Percentiles rank a stretch among this genome's conserved stretches.
Conservation (phyloP, 2,329 filamentous ascomycete genomes). For the Trichoderma simmonsii region DNA sequence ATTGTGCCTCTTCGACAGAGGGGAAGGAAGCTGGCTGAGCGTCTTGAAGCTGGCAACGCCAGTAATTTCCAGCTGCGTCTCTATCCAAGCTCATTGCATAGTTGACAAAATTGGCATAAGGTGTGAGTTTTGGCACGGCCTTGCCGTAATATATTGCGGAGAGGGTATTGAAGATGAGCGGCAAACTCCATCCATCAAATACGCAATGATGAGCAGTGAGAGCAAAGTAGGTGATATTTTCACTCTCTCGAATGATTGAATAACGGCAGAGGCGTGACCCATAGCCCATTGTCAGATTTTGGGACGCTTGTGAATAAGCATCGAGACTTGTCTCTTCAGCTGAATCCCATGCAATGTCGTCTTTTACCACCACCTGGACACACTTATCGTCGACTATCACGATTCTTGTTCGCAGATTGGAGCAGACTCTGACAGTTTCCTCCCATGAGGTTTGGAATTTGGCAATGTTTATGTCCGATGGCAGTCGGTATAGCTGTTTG, state of each 20-base stretch:
- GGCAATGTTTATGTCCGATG: constrained; percentile 19
- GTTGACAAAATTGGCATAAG: constrained; percentile 6
- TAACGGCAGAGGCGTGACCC: not conserved
- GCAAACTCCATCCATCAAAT: constrained; percentile 10
- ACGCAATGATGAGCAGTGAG: constrained; percentile 2
- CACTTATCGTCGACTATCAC: not conserved
- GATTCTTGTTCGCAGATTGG: constrained; percentile 12
- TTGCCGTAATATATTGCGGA: not conserved
- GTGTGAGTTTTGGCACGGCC: not conserved
- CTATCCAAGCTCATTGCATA: constrained; percentile 8
- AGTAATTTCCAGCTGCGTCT: constrained; percentile 9
- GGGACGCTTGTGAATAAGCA: not conserved
- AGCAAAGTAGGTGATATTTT: not conserved
- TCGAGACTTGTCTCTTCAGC: not conserved
- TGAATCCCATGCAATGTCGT: not conserved
- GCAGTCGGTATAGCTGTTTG: constrained; percentile 31
- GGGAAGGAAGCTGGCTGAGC: constrained; percentile 14
- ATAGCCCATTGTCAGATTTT: not conserved
- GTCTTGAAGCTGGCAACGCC: constrained; percentile 18
- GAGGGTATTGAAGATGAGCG: not conserved
- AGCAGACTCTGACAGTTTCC: not conserved
- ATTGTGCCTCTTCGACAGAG: not conserved
- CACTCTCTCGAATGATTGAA: not conserved
- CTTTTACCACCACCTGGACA: not conserved
- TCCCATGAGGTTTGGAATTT: constrained; percentile 26